Conservation (phyloP, 306 rosid genomes). For the Vicia faba region DNA sequence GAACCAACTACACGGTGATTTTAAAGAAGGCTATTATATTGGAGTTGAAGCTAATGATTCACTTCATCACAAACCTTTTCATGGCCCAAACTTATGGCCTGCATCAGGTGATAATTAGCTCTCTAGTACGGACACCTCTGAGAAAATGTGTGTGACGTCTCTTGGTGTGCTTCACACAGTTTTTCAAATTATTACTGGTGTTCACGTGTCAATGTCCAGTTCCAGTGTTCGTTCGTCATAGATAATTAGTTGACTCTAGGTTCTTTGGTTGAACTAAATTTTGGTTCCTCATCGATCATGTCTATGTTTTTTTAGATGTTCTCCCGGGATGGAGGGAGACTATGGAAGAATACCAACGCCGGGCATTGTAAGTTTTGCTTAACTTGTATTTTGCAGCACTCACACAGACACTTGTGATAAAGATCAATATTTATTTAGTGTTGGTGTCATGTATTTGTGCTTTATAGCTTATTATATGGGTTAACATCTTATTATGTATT, state of each 20-base stretch:
- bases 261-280: not conserved
- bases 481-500: too few relatives aligned
- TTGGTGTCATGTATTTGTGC: too few relatives aligned
- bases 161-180: too few relatives aligned
- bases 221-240: too few relatives aligned
- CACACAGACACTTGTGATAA: not conserved
- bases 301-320: conserved; percentile 47
- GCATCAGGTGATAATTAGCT: conserved; percentile 61
- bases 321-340: conserved; percentile 82
- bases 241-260: too few relatives aligned
- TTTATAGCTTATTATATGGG: too few relatives aligned
- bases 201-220: too few relatives aligned
- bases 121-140: too few relatives aligned
- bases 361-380: conserved; percentile 62
- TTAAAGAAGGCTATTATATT: conserved; percentile 88
- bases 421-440: too few relatives aligned
- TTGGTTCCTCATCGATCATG: not conserved
- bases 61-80: conserved; percentile 67
- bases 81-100: conserved; percentile 86
- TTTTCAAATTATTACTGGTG: too few relatives aligned
- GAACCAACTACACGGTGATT: conserved; percentile 80
- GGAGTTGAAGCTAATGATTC: conserved; percentile 75
- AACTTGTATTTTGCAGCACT: not conserved
- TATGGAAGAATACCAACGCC: conserved; percentile 79
- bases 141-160: too few relatives aligned